Evolutionary conservation across 164 flowering plant species (phyloP).

Genomic region (Stephania japonica): DNA sequence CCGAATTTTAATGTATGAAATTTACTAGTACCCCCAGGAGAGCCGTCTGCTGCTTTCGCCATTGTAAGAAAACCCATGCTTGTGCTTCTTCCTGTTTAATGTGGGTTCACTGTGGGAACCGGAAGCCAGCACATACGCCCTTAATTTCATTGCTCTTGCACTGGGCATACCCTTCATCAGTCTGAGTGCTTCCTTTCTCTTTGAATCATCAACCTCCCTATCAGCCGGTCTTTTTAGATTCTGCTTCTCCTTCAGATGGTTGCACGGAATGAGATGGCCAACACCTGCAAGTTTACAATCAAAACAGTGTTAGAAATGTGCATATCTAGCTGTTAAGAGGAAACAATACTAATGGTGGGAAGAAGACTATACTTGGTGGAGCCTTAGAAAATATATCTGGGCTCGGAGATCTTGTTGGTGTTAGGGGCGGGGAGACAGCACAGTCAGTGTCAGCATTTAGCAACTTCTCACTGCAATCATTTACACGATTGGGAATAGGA

Average conservation of each 20-base stretch:
- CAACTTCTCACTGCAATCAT: neutral
- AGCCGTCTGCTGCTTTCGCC: neutral
- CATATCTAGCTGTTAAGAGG: too few species aligned
- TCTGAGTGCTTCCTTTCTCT: slow-evolving; percentile 36
- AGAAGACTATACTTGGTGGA: slow-evolving; percentile 39
- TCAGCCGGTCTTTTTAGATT: slow-evolving; percentile 21
- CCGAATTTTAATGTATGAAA: neutral
- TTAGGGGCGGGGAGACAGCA: slow-evolving; percentile 21
- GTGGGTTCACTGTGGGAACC: slow-evolving; percentile 28
- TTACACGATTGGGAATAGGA: slow-evolving; percentile 2
- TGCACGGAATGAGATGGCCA: slow-evolving; percentile 21
- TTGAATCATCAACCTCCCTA: slow-evolving; percentile 22
- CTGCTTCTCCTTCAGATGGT: slow-evolving; percentile 18
- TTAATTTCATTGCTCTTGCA: slow-evolving; percentile 26
- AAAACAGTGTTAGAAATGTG: neutral
- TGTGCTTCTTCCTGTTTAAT: slow-evolving; percentile 21
- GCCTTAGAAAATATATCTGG: slow-evolving; percentile 28
- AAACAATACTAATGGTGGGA: neutral
- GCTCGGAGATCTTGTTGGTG: slow-evolving; percentile 40
- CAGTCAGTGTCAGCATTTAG: neutral
- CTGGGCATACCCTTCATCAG: slow-evolving; percentile 35
- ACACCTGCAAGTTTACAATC: slow-evolving; percentile 20
- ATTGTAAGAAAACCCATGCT: neutral
- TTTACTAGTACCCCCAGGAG: slow-evolving; percentile 3
- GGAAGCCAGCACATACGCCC: slow-evolving; percentile 30